These are phyloP conservation scores for Sugiyamaella castrensis DNA, from an alignment of 1,139 yeast species.

Conservation along the genomic window DNA sequence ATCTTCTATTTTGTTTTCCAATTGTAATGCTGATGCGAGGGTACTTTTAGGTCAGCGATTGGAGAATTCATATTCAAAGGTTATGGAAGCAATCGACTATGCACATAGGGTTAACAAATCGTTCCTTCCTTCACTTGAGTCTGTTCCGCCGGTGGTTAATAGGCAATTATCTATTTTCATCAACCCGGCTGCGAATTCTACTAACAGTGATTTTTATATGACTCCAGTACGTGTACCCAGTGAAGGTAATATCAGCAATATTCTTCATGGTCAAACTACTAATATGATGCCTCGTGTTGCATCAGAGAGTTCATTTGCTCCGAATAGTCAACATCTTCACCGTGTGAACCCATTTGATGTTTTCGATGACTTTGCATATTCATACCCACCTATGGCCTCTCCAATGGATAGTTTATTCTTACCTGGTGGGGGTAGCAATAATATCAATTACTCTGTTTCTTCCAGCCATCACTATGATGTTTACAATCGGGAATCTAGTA, in stretches of 20 bases:
- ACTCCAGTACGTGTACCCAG: conserved; percentile 12
- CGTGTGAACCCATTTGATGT: conserved; percentile 60
- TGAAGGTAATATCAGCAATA: conserved; percentile 3
- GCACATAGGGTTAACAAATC: conserved; percentile 15
- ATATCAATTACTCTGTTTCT: neutral
- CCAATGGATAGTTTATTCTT: conserved; percentile 16
- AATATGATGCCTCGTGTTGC: conserved; percentile 7
- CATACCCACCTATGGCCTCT: conserved; percentile 36
- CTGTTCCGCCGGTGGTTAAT: conserved; percentile 52
- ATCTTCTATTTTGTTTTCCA: conserved; percentile 31
- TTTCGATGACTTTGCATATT: conserved; percentile 72
- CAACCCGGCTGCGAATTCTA: conserved; percentile 36
- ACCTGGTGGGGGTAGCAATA: conserved; percentile 1
- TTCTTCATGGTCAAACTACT: conserved; percentile 4
- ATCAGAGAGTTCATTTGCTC: conserved; percentile 6
- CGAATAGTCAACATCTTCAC: conserved; percentile 13
- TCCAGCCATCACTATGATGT: neutral
- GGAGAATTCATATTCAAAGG: conserved; percentile 25
- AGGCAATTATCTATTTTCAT: conserved; percentile 45
- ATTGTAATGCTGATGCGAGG: conserved; percentile 34
- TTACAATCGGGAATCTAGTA: neutral
- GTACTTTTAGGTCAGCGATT: conserved; percentile 28
- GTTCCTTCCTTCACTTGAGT: conserved; percentile 34
- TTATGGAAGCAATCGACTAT: conserved; percentile 23
- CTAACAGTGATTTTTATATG: neutral